These are phyloP conservation scores for Epichloe festucae DNA, from an alignment of 2,329 filamentous ascomycete species.

Conservation along the genomic window DNA sequence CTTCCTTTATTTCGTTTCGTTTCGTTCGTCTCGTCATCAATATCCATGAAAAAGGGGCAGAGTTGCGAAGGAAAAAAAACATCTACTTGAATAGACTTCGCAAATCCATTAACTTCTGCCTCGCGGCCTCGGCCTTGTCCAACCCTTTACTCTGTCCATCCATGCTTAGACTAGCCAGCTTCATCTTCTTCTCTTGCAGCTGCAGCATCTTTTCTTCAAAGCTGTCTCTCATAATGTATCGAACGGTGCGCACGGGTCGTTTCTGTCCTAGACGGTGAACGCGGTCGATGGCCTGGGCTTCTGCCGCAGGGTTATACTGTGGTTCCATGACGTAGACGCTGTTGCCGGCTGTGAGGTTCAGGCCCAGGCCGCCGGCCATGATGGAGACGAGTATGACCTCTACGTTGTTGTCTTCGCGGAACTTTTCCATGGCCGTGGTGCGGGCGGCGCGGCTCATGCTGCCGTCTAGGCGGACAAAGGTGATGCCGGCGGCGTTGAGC, in stretches of 20 bases:
- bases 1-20: neutral
- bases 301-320: conserved; percentile 90
- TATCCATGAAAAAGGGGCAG: neutral
- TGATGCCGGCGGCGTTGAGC: conserved; percentile 52
- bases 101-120: conserved; percentile 47
- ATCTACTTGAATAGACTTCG: conserved; percentile 42
- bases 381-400: conserved; percentile 85
- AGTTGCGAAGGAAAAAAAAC: conserved; percentile 3
- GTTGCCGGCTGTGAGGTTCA: conserved; percentile 78
- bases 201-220: conserved; percentile 91
- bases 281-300: conserved; percentile 87
- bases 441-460: conserved; percentile 69
- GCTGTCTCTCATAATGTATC: conserved; percentile 80
- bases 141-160: conserved; percentile 44
- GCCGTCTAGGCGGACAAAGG: conserved; percentile 74
- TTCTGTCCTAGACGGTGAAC: conserved; percentile 86
- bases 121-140: conserved; percentile 41
- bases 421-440: conserved; percentile 60
- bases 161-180: conserved; percentile 78
- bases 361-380: conserved; percentile 77
- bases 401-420: conserved; percentile 58
- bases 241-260: conserved; percentile 71
- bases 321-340: conserved; percentile 96
- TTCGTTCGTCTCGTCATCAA: neutral
- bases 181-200: conserved; percentile 84